phyloP scores from a whole-genome alignment of 2,329 filamentous ascomycete genomes.

The Incumbomyces lentus region DNA sequence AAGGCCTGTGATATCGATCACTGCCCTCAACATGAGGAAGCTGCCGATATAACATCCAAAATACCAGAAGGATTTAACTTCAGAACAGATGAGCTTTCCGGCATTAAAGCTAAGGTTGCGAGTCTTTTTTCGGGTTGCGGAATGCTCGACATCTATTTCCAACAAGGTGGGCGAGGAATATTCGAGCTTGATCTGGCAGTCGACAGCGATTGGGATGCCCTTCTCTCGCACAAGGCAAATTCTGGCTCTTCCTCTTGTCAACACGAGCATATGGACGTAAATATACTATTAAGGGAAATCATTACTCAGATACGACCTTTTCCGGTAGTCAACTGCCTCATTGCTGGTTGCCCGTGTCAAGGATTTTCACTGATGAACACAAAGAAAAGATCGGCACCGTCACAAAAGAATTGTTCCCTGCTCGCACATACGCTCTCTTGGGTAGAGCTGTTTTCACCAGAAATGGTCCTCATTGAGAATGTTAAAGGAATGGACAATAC shows the following conservation, averaged over 20 bases:
- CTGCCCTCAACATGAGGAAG: background rate
- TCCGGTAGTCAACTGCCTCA: constrained; percentile 58
- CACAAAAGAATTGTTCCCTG: constrained; percentile 63
- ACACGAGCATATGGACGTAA: constrained; percentile 41
- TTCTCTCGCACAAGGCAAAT: constrained; percentile 68
- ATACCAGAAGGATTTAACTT: background rate
- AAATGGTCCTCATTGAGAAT: constrained; percentile 70
- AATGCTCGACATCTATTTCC: constrained; percentile 64
- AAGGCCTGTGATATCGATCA: background rate
- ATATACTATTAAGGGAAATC: background rate
- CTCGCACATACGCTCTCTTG: constrained; percentile 66
- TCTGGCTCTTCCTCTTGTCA: constrained; percentile 20
- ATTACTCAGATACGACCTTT: constrained; percentile 42
- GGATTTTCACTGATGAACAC: constrained; percentile 60
- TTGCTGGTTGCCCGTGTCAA: constrained; percentile 66
- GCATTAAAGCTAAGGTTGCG: constrained; percentile 45
- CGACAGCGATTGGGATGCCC: constrained; percentile 52
- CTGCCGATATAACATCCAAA: background rate
- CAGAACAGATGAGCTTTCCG: no score
- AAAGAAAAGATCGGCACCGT: constrained; percentile 43
- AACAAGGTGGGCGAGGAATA: constrained; percentile 51
- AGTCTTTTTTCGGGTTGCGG: constrained; percentile 72
- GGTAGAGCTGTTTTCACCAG: constrained; percentile 63
- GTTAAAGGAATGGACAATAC: constrained; percentile 52
- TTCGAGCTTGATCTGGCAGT: constrained; percentile 58